Evolutionary conservation across 2,329 filamentous ascomycete species (phyloP), one percentile per base, ranked within the genome.

Genomic region (Chalara sp.): DNA sequence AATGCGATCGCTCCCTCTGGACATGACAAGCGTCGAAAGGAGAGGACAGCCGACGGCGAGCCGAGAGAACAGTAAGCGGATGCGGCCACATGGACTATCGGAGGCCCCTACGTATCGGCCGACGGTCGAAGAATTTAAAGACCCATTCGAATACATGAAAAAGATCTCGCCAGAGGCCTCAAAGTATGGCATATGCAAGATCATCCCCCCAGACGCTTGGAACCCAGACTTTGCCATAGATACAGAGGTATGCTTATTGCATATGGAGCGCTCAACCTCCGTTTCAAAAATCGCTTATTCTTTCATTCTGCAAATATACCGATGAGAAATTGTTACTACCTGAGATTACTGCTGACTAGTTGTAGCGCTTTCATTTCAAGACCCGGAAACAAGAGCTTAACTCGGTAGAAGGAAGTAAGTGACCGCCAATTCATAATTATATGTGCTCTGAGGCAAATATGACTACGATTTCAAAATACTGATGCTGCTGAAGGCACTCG

Each of bases 341-440:
- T 31, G 7, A 32, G 44, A 32, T 10, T 29, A 47, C 48, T 54
- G 52, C 63, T 68, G 53, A 67, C 53, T 48, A 40, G 13, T 56
- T 58, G 58, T 65, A 96, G 91, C 88, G 84, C 70, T 99, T 99
- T 64, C 93, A 99, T 68, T 99, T 99, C 66, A 84, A 90, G 58
- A 99, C 93, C 11, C 83, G 93, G 66, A 90, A 95, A 67, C 93
- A 99, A 68, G 92, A 97, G 69, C 76, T 99, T 55, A 99, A 99
- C 69, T 95, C 91, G 12, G 89, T 97, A 46, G 93, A 99, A 86
- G 93, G 93, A 77, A 93, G 90, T 95, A 80, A 70, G 83, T 77
- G 31, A 21, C 21, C 21, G 21, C 21, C 21, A 10, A 37, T 4
- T 4, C 35, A 37, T n/a, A 37, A 37, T 8, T 10, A 37, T 37